Conservation (phyloP, 345 rosid species). For the Eucalyptus cladocalyx region DNA sequence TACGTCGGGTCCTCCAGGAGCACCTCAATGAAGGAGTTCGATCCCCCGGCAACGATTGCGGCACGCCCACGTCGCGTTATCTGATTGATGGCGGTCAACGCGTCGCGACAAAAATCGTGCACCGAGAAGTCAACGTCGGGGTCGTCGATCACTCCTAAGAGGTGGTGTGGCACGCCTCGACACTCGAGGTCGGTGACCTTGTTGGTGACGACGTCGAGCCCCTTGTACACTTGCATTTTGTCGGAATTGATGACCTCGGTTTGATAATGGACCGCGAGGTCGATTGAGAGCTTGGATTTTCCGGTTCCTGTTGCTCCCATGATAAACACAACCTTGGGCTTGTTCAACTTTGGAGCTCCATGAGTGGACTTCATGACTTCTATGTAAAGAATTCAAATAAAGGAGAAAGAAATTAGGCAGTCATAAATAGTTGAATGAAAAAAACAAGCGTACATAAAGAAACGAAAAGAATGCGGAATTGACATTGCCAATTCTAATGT, state of each 20-base stretch:
- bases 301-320: slow-evolving; percentile 32
- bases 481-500: not conserved
- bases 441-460: not conserved
- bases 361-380: not conserved
- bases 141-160: slow-evolving; percentile 12
- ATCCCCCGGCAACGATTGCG: slow-evolving; percentile 28
- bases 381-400: not conserved
- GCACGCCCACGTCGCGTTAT: not conserved
- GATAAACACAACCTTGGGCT: not conserved
- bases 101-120: slow-evolving; percentile 11
- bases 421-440: not conserved
- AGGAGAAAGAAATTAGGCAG: not conserved
- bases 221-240: slow-evolving; percentile 25
- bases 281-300: slow-evolving; percentile 15
- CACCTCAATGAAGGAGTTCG: slow-evolving; percentile 17
- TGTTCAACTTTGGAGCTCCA: not conserved
- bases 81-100: not conserved
- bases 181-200: slow-evolving; percentile 15
- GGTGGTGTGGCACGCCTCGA: slow-evolving; percentile 18
- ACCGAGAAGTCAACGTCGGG: slow-evolving; percentile 3
- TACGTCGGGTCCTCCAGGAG: not conserved
- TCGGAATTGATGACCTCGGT: slow-evolving; percentile 24
- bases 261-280: slow-evolving; percentile 2
- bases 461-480: not conserved
- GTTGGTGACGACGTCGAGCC: slow-evolving; percentile 26